A percentile compares a stretch with the other conserved stretches of the same genome.
phyloP scores from a whole-genome alignment of 2,329 filamentous ascomycete species.

The Calcarisporium arbuscula region DNA sequence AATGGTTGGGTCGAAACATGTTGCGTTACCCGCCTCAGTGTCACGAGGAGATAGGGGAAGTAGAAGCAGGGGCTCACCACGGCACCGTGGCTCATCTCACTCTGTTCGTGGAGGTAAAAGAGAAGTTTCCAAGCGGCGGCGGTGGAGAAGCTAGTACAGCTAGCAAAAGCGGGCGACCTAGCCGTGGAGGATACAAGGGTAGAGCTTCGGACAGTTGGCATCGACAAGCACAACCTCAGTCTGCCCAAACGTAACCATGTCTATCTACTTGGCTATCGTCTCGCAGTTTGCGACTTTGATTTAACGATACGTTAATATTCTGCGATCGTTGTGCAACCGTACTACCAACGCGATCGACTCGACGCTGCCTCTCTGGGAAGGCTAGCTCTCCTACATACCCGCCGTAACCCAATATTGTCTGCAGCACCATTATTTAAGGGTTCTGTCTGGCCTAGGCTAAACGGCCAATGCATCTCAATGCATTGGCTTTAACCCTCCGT shows the following conservation, averaged over 20 bases:
- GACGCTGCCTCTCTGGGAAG: too few species aligned
- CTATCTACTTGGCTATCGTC: too few species aligned
- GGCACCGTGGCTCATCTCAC: conserved; percentile 23
- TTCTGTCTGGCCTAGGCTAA: too few species aligned
- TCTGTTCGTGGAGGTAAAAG: conserved; percentile 25
- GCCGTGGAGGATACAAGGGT: conserved; percentile 33
- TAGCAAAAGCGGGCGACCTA: conserved; percentile 20
- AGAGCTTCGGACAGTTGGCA: conserved; percentile 36
- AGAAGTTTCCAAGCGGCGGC: conserved; percentile 23
- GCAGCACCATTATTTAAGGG: too few species aligned
- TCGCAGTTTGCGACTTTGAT: too few species aligned
- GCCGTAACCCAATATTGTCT: too few species aligned
- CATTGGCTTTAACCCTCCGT: too few species aligned
- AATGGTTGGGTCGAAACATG: conserved; percentile 30
- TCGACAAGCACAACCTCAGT: conserved; percentile 18
- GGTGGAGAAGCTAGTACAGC: conserved; percentile 14
- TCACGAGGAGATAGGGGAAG: conserved; percentile 24
- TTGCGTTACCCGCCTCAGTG: conserved; percentile 30
- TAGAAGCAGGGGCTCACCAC: conserved; percentile 17
- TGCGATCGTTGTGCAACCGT: too few species aligned
- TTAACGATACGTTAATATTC: too few species aligned
- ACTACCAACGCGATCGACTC: too few species aligned
- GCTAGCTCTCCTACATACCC: too few species aligned
- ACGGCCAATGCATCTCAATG: too few species aligned
- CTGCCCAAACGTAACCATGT: conserved; percentile 7